These are phyloP conservation scores for Penstemon davidsonii DNA, from an alignment of 257 asterid genomes.

Conservation along the genomic window DNA sequence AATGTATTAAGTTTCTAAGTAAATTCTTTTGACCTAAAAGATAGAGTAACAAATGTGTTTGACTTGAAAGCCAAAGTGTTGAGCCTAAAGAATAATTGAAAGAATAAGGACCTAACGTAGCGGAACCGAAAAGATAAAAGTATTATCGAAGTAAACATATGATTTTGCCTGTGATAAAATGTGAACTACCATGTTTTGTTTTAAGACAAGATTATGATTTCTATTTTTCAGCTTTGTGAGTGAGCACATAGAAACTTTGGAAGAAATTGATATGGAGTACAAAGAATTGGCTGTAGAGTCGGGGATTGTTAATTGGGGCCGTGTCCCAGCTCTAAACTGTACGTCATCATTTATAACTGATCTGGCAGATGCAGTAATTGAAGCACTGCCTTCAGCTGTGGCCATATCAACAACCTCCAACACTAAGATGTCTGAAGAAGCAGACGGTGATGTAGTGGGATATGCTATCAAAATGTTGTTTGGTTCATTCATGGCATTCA, in stretches of 20 bases:
- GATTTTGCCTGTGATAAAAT: too few species aligned
- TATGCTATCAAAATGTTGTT: constrained; percentile 52
- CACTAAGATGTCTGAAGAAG: constrained; percentile 34
- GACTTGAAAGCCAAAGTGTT: too few species aligned
- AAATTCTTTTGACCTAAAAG: too few species aligned
- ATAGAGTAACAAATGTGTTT: too few species aligned
- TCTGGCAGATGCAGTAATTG: constrained; percentile 89
- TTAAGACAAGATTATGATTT: constrained; percentile 9
- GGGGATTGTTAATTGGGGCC: constrained; percentile 89
- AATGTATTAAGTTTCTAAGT: too few species aligned
- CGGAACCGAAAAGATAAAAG: too few species aligned
- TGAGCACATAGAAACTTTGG: constrained; percentile 98
- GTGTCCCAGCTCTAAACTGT: constrained; percentile 96
- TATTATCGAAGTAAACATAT: too few species aligned
- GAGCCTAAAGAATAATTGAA: too few species aligned
- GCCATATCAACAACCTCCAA: constrained; percentile 48
- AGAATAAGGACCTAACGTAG: too few species aligned
- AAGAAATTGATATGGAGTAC: constrained; percentile 98
- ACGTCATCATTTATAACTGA: constrained; percentile 76
- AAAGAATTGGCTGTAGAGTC: constrained; percentile 80
- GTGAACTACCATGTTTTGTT: neutral
- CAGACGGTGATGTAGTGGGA: constrained; percentile 42
- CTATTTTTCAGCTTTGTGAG: constrained; percentile 77
- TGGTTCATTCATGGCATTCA: constrained; percentile 77
- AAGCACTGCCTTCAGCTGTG: constrained; percentile 80